Evolutionary conservation across 768 basidiomycete genomes (phyloP).

Genomic region (Suillus placidus): DNA sequence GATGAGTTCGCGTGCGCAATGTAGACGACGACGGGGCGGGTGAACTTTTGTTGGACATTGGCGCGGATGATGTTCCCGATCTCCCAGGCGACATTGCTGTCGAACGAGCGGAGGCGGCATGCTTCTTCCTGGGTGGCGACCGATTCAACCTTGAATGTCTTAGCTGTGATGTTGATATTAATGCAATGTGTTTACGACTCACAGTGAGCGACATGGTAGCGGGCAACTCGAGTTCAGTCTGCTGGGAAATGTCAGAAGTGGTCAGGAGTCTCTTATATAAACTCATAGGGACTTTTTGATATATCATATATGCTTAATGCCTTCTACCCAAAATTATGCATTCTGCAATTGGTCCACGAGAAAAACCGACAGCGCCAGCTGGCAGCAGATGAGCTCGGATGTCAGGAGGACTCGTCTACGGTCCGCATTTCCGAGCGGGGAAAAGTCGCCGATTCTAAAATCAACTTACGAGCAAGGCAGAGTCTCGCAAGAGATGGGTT

Average conservation of each 20-base stretch:
- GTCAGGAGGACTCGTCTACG: background rate
- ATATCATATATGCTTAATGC: background rate
- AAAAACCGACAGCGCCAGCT: background rate
- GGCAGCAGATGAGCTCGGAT: background rate
- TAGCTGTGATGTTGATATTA: background rate
- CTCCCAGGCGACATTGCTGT: slow-evolving; percentile 37
- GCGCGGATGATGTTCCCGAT: slow-evolving; percentile 32
- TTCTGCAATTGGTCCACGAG: background rate
- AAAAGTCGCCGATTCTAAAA: background rate
- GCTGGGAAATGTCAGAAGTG: background rate
- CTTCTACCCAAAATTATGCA: background rate
- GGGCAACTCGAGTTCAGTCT: background rate
- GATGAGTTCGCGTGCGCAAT: slow-evolving; percentile 32
- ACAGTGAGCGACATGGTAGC: slow-evolving; percentile 19
- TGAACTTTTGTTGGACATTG: slow-evolving; percentile 19
- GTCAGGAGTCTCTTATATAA: background rate
- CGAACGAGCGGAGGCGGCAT: slow-evolving; percentile 30
- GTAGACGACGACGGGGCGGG: slow-evolving; percentile 29
- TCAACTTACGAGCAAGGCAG: background rate
- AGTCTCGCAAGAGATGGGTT: background rate
- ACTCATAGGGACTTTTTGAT: background rate
- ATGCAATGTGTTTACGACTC: background rate
- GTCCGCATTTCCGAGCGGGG: background rate
- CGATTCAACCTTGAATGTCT: slow-evolving; percentile 18
- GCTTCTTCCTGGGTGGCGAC: slow-evolving; percentile 29